These are phyloP conservation scores for Clitoria ternatea DNA, from an alignment of 306 rosid genomes.

Conservation along the genomic window DNA sequence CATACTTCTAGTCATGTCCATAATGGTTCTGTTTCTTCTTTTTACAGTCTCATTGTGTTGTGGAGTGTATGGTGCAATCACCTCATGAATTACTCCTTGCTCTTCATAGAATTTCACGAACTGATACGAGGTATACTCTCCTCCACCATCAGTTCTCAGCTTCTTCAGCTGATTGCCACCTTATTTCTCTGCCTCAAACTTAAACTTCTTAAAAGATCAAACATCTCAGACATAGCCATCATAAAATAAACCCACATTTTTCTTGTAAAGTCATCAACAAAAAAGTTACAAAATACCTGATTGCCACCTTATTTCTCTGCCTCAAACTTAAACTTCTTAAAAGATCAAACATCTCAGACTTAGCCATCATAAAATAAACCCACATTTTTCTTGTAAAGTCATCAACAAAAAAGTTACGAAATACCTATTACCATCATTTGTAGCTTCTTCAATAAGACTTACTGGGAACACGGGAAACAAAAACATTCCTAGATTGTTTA, in stretches of 20 bases:
- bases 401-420: not conserved
- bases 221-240: not conserved
- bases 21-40: not conserved
- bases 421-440: not conserved
- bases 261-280: not conserved
- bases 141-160: too few relatives aligned
- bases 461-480: not conserved
- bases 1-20: not conserved
- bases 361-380: not conserved
- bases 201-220: too few relatives aligned
- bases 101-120: too few relatives aligned
- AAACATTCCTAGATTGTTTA: not conserved
- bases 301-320: not conserved
- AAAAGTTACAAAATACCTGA: not conserved
- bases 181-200: not conserved
- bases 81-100: too few relatives aligned
- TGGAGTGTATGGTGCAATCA: too few relatives aligned
- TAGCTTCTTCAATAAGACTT: not conserved
- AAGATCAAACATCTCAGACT: not conserved
- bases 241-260: not conserved
- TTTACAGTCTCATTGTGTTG: not conserved
- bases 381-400: not conserved
- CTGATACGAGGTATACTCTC: not conserved
- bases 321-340: too few relatives aligned
- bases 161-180: not conserved